Base-by-base conservation (phyloP, 192 early-diverging fungal species). In the Linnemannia zychae region DNA sequence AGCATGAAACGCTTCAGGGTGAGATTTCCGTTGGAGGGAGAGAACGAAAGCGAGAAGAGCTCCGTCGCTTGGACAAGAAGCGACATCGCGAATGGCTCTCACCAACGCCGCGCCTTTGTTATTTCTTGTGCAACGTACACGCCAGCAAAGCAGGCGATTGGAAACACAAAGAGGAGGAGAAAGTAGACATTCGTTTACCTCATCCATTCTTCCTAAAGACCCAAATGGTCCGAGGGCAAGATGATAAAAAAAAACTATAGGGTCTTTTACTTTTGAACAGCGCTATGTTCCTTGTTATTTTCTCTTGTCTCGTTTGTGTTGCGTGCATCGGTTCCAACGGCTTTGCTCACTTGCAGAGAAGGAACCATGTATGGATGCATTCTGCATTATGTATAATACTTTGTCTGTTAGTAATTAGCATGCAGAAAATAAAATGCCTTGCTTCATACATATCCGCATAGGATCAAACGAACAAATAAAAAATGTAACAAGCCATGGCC, bases 1-100 rank as follows among this genome's bases (percentile, higher is more conserved):
- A 46, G 72, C 40, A 78, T 78, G 77, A 78, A 78, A 78, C 77
- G 18, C 33, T 72, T 66, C 36, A 70, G 72, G 77, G 57, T n/a
- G 77, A 72, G 53, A 72, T 74, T 46, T 69, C 66, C 65, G 48
- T 74, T 67, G 37, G 67, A 15, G 57, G 1, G n/a, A 57, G 53
- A 31, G 2, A 12, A 24, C 9, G 53, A 53, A 6, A 7, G 52
- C 2, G 49, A 52, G 49, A n/a, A 28, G 57, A 60, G 28, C n/a
- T n/a, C 7, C 28, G 44, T 4, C 9, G 24, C 44, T 48, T 31
- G 24, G 24, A 48, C 24, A 47, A 60, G 17, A 66, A 38, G 34
- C 52, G 49, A 78, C 53, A 57, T 63, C 67, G 52, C 68, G 34
- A 78, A 78, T 71, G 68, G 77, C 77, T 72, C 77, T 48, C 48